Conservation (phyloP, 2,329 filamentous ascomycete genomes). For the Colletotrichum truncatum region DNA sequence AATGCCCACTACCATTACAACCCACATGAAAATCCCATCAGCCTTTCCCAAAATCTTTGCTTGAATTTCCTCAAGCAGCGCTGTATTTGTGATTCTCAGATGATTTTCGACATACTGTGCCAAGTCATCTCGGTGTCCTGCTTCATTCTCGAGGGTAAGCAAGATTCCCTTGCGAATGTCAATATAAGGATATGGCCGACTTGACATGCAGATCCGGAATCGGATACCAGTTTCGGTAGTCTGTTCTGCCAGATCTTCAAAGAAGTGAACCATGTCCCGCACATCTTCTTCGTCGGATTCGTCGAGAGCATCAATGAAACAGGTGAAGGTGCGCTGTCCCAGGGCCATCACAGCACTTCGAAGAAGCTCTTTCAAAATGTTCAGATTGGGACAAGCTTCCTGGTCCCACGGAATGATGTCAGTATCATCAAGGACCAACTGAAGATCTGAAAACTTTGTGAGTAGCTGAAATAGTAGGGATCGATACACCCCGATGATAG, state of each 20-base stretch:
- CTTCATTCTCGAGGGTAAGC: constrained; percentile 44
- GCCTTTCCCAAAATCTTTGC: constrained; percentile 45
- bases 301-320: not conserved
- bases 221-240: not conserved
- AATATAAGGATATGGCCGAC: not conserved
- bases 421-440: not conserved
- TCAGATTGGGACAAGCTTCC: constrained; percentile 40
- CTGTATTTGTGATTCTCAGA: constrained; percentile 31
- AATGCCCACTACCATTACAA: constrained; percentile 49
- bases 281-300: not conserved
- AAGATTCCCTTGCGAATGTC: constrained; percentile 34
- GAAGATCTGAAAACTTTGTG: not conserved
- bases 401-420: not conserved
- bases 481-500: constrained; percentile 16
- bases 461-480: constrained; percentile 12
- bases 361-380: not conserved
- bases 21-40: constrained; percentile 53
- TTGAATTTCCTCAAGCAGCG: not conserved
- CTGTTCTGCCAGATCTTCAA: not conserved
- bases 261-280: not conserved
- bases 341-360: not conserved
- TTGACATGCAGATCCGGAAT: not conserved
- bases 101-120: constrained; percentile 39
- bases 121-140: constrained; percentile 47
- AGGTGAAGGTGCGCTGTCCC: not conserved